phyloP scores from a whole-genome alignment of 2,329 filamentous ascomycete genomes.

The Aureobasidium mangrovei region DNA sequence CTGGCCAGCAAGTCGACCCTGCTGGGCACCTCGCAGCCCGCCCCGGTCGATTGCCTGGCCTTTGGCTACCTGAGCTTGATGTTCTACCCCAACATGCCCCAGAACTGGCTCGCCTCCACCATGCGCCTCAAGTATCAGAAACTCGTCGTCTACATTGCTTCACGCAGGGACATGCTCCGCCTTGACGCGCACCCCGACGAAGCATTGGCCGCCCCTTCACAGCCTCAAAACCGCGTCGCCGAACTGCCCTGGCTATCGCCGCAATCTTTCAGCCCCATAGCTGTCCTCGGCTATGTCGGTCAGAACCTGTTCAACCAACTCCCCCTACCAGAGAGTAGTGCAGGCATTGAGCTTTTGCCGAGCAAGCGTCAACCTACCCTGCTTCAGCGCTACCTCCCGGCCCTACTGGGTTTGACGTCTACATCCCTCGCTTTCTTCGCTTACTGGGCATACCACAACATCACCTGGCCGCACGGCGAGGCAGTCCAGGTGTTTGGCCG shows the following conservation, averaged over 20 bases:
- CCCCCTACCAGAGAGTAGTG: constrained; percentile 2
- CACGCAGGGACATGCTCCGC: constrained; percentile 17
- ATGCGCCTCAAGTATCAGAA: constrained; percentile 42
- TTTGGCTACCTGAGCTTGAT: constrained; percentile 74
- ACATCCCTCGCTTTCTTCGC: constrained; percentile 10
- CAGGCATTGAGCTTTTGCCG: not conserved
- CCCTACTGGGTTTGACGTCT: constrained; percentile 1
- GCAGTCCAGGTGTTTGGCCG: constrained; percentile 27
- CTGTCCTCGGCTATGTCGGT: constrained; percentile 1
- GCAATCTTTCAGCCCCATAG: not conserved
- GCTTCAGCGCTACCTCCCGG: constrained; percentile 7
- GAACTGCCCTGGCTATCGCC: constrained; percentile 8
- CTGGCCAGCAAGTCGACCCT: constrained; percentile 49
- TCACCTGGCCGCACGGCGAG: constrained; percentile 26
- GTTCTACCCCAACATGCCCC: constrained; percentile 51
- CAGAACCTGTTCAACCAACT: constrained; percentile 1
- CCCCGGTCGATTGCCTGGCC: constrained; percentile 67
- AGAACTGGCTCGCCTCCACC: constrained; percentile 52
- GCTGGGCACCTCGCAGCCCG: constrained; percentile 43
- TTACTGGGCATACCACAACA: constrained; percentile 14
- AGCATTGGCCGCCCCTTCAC: constrained; percentile 5
- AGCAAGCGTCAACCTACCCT: not conserved
- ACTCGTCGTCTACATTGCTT: constrained; percentile 31
- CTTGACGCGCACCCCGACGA: constrained; percentile 15
- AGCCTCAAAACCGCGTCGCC: not conserved